phyloP scores from a whole-genome alignment of 2,329 filamentous ascomycete genomes.

The Neofusicoccum ribis region DNA sequence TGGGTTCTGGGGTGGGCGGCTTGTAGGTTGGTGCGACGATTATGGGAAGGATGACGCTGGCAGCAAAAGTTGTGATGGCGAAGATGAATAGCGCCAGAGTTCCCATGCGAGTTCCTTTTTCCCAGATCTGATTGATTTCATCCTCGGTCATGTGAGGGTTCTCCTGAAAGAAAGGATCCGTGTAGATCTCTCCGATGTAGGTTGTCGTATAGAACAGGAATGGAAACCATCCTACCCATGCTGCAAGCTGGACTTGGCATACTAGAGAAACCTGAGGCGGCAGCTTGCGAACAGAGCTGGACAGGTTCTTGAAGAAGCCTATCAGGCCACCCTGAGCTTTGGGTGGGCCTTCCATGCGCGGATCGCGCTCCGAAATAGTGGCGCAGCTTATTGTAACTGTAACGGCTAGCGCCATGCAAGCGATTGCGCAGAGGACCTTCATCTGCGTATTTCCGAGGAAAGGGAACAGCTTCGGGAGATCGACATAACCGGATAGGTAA shows the following conservation, averaged over 20 bases:
- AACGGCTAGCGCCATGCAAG: slow-evolving; percentile 68
- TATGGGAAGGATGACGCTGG: slow-evolving; percentile 82
- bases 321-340: slow-evolving; percentile 65
- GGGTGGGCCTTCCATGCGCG: slow-evolving; percentile 67
- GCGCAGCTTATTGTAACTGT: slow-evolving; percentile 72
- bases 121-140: slow-evolving; percentile 78
- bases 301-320: slow-evolving; percentile 77
- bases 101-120: slow-evolving; percentile 80
- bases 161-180: slow-evolving; percentile 73
- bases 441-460: slow-evolving; percentile 89
- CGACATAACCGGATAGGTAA: slow-evolving; percentile 81
- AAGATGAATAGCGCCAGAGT: slow-evolving; percentile 89
- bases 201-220: slow-evolving; percentile 95
- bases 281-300: slow-evolving; percentile 72
- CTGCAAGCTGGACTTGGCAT: slow-evolving; percentile 64
- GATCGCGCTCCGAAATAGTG: slow-evolving; percentile 76
- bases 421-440: slow-evolving; percentile 85
- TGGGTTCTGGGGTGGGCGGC: slow-evolving; percentile 38
- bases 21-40: slow-evolving; percentile 80
- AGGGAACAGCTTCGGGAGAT: slow-evolving; percentile 72
- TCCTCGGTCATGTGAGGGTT: slow-evolving; percentile 76
- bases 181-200: slow-evolving; percentile 90
- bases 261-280: slow-evolving; percentile 81
- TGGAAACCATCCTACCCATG: slow-evolving; percentile 95
- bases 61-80: slow-evolving; percentile 77